A percentile compares a stretch with the other conserved stretches of the same genome.
phyloP scores from a whole-genome alignment of 371 early-diverging fungal genomes.

The Actinomortierella wolfii region DNA sequence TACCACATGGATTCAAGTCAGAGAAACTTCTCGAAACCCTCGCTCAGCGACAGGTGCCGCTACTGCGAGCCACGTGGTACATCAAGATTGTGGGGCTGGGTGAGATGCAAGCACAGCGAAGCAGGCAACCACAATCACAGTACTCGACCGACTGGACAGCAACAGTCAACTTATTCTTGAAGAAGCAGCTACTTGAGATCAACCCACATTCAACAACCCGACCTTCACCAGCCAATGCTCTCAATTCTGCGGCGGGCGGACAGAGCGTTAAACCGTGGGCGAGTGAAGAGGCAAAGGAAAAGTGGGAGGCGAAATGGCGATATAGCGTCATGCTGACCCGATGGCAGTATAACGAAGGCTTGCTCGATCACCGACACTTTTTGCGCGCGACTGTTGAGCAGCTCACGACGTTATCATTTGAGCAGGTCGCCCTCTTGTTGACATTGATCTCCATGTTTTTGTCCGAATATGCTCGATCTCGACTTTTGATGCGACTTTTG shows the following conservation, averaged over 20 bases:
- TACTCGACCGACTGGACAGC: slow-evolving; percentile 43
- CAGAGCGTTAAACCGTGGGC: slow-evolving; percentile 52
- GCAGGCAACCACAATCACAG: slow-evolving; percentile 19
- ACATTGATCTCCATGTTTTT: slow-evolving; percentile 68
- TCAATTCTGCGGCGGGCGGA: slow-evolving; percentile 47
- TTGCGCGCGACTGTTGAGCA: slow-evolving; percentile 65
- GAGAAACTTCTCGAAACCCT: slow-evolving; percentile 68
- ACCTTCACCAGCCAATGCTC: slow-evolving; percentile 18
- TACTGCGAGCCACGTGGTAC: slow-evolving; percentile 77
- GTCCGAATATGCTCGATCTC: slow-evolving; percentile 67
- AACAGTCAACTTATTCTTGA: slow-evolving; percentile 38
- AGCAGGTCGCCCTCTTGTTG: slow-evolving; percentile 69
- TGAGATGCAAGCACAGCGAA: slow-evolving; percentile 46
- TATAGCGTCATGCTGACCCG: slow-evolving; percentile 67
- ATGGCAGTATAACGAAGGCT: slow-evolving; percentile 75
- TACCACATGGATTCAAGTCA: slow-evolving; percentile 70
- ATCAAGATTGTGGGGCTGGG: slow-evolving; percentile 65
- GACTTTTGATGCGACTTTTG: slow-evolving; percentile 69
- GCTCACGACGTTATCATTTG: slow-evolving; percentile 56
- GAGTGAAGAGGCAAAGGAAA: slow-evolving; percentile 54
- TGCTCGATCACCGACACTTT: slow-evolving; percentile 72
- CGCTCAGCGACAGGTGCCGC: slow-evolving; percentile 63
- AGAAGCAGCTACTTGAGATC: slow-evolving; percentile 55
- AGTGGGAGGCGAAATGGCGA: slow-evolving; percentile 65
- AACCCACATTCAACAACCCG: slow-evolving; percentile 29